Evolutionary conservation across 2,329 filamentous ascomycete genomes (phyloP), one percentile per base, ranked within the genome.

Genomic region (Boeremia lycopersici): DNA sequence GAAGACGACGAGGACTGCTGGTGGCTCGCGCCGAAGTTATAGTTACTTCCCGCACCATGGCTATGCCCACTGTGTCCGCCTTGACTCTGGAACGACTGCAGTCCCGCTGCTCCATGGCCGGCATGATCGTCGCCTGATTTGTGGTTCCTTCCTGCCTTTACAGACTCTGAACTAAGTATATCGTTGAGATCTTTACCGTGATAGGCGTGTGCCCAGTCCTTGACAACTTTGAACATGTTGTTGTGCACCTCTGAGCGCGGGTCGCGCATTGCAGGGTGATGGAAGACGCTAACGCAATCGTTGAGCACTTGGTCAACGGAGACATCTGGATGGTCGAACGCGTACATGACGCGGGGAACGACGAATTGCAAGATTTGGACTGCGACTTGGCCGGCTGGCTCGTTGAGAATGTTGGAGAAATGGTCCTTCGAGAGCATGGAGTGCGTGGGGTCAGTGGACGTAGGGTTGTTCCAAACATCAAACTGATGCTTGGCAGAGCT

Each of bases 281-380:
- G 95, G 78, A 98, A 96, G 10, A 91, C 87, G 23, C 85, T 85
- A 41, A 92, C 78, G 35, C 96, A 86, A 63, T 98, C 93, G 59
- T 90, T 81, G 59, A 93, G 81, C 0, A 98, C 89, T 74, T 96
- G 89, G 33, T 96, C 85, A 4, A 95, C 88, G 0, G 91, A 86
- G 0, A 96, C 87, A 38, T 88, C 86, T 2, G 89, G 85, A 71
- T 98, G 90, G 61, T 98, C 90, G 91, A 93, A 98, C 3, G 93
- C 93, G 70, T 93, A 96, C 17, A 99, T 82, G 42, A 98, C 79
- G 30, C 93, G 89, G 2, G 93, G 93, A 1, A 92, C 90, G 29
- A 89, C 86, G 67, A 96, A 98, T 79, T 96, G 87, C 23, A 98
- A 78, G 54, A 96, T 89, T 0, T 67, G 69, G 6, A 77, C 73